Percentiles rank a stretch among this genome's conserved stretches.
phyloP scores from a whole-genome alignment of 192 early-diverging fungal species.

The Coemansia reversa region DNA sequence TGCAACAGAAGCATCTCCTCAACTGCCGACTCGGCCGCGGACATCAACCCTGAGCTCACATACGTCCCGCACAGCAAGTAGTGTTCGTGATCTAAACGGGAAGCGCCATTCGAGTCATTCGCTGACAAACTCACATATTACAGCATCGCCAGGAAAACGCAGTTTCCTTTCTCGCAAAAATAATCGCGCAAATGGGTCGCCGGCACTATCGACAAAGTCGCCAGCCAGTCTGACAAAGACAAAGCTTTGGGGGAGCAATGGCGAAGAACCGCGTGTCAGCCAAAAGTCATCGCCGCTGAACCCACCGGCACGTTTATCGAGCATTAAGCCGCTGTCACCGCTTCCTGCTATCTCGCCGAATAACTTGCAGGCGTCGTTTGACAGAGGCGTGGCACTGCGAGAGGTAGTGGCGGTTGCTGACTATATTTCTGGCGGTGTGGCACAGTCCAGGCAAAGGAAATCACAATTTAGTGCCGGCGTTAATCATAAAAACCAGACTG shows the following conservation, averaged over 20 bases:
- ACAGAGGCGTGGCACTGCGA: slow-evolving; percentile 39
- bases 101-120: not conserved
- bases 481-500: too few relatives aligned
- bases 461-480: too few relatives aligned
- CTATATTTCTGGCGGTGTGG: slow-evolving; percentile 22
- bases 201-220: slow-evolving; percentile 6
- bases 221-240: not conserved
- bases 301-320: slow-evolving; percentile 18
- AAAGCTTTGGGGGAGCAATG: not conserved
- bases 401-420: slow-evolving; percentile 30
- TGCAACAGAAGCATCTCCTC: not conserved
- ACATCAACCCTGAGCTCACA: slow-evolving; percentile 5
- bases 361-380: slow-evolving; percentile 52
- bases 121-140: too few relatives aligned
- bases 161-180: slow-evolving; percentile 17
- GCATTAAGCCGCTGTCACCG: slow-evolving; percentile 38
- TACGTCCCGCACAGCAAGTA: not conserved
- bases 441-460: too few relatives aligned
- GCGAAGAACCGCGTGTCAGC: not conserved
- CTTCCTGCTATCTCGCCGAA: slow-evolving; percentile 46
- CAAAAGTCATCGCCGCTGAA: slow-evolving; percentile 4
- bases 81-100: too few relatives aligned
- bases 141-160: slow-evolving; percentile 13
- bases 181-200: not conserved
- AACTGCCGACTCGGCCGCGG: slow-evolving; percentile 1